These are phyloP conservation scores for Lojkania enalia DNA, from an alignment of 2,329 filamentous ascomycete genomes.

Conservation along the genomic window DNA sequence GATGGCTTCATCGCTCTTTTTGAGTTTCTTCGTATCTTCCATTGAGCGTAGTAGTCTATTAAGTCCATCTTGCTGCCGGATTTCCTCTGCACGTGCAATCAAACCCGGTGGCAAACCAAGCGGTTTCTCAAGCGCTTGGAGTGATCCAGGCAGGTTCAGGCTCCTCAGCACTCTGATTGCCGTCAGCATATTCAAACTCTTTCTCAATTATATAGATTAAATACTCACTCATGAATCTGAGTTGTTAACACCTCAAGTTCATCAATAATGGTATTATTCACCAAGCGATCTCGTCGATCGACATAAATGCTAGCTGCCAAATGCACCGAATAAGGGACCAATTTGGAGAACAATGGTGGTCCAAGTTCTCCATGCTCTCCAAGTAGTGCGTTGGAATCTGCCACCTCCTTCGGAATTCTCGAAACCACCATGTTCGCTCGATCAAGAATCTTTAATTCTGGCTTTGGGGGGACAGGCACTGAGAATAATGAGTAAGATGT, in stretches of 20 bases:
- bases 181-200: too few species aligned
- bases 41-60: constrained; percentile 77
- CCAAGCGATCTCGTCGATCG: constrained; percentile 83
- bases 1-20: constrained; percentile 72
- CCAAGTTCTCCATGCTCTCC: constrained; percentile 82
- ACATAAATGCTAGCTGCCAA: constrained; percentile 94
- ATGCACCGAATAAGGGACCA: constrained; percentile 95
- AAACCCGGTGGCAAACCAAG: constrained; percentile 84
- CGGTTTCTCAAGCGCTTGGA: constrained; percentile 94
- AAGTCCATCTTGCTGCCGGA: constrained; percentile 86
- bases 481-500: neutral
- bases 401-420: constrained; percentile 78
- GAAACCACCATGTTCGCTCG: constrained; percentile 85
- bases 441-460: constrained; percentile 82
- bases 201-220: too few species aligned
- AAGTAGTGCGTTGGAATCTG: constrained; percentile 76
- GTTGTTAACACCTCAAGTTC: constrained; percentile 82
- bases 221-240: constrained; percentile 76
- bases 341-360: constrained; percentile 80
- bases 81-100: constrained; percentile 88
- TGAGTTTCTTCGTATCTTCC: constrained; percentile 88
- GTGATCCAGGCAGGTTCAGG: constrained; percentile 84
- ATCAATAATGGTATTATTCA: constrained; percentile 84
- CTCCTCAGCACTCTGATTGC: constrained; percentile 77
- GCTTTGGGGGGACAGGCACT: constrained; percentile 78